These are phyloP conservation scores for Isoetes taiwanensis DNA, from an alignment of 75 land plant species.

Conservation along the genomic window DNA sequence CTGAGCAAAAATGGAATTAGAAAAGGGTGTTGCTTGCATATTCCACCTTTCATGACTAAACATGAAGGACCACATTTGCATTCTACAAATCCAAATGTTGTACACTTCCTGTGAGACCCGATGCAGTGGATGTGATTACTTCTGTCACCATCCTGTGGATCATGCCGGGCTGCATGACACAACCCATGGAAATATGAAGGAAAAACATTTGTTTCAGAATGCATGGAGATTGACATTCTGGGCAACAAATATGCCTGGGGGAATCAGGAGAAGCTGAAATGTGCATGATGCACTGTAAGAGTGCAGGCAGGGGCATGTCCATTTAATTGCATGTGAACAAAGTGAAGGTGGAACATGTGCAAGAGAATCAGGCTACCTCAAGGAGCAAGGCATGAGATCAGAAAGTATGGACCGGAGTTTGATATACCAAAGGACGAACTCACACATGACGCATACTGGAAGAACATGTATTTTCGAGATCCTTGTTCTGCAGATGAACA, in stretches of 20 bases:
- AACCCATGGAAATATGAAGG: conserved; percentile 23
- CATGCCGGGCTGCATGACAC: conserved; percentile 25
- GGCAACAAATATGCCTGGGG: conserved; percentile 16
- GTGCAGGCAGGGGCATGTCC: conserved; percentile 16
- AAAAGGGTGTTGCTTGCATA: conserved; percentile 16
- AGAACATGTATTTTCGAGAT: too few species aligned
- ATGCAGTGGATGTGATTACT: conserved; percentile 23
- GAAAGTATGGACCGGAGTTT: conserved; percentile 12
- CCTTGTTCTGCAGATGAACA: conserved; percentile 1
- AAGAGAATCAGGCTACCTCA: background rate
- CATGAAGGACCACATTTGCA: conserved; percentile 18
- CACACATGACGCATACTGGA: conserved; percentile 14
- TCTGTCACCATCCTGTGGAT: conserved; percentile 16
- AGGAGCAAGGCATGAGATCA: conserved; percentile 12
- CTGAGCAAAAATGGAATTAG: conserved; percentile 16
- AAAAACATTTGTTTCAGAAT: conserved; percentile 17
- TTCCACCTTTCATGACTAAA: conserved; percentile 12
- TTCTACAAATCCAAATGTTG: conserved; percentile 11
- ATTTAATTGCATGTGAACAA: conserved; percentile 8
- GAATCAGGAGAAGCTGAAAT: conserved; percentile 17
- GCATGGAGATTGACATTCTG: conserved; percentile 12
- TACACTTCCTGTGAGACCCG: conserved; percentile 25
- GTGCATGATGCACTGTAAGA: conserved; percentile 27
- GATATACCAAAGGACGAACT: conserved; percentile 9
- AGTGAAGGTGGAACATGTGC: conserved; percentile 1